Conservation (phyloP, 306 rosid genomes). For the Rubus parviflorus region DNA sequence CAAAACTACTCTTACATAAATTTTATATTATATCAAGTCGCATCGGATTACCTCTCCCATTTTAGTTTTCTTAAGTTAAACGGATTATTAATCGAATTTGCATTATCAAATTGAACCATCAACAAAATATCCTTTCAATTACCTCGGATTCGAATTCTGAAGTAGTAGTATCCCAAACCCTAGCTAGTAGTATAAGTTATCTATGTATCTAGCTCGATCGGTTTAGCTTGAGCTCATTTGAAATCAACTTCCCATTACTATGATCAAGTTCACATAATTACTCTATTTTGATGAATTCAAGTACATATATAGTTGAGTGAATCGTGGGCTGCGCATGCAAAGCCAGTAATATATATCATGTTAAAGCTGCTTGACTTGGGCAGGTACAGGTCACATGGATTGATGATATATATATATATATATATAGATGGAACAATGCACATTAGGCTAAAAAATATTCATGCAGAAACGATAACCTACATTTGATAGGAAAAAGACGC, state of each 20-base stretch:
- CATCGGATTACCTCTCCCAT: no score
- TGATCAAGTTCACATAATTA: no score
- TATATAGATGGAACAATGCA: neutral
- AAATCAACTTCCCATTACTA: neutral
- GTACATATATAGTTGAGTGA: neutral
- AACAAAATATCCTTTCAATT: neutral
- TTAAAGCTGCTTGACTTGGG: neutral
- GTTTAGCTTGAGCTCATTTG: neutral
- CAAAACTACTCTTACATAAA: no score
- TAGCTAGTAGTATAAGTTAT: neutral
- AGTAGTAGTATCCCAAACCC: neutral
- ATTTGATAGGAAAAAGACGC: conserved; percentile 46
- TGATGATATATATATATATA: neutral
- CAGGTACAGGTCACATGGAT: conserved; percentile 29
- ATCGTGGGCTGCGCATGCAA: neutral
- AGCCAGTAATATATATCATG: neutral
- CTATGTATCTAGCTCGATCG: neutral
- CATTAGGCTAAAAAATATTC: conserved; percentile 29
- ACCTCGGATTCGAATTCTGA: neutral
- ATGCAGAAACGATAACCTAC: conserved; percentile 35
- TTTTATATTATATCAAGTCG: no score
- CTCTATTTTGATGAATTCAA: neutral
- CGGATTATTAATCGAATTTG: neutral
- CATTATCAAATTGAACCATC: neutral
- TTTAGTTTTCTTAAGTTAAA: neutral